Base-by-base conservation (phyloP, 257 asterid species). In the Salvia miltiorrhiza region DNA sequence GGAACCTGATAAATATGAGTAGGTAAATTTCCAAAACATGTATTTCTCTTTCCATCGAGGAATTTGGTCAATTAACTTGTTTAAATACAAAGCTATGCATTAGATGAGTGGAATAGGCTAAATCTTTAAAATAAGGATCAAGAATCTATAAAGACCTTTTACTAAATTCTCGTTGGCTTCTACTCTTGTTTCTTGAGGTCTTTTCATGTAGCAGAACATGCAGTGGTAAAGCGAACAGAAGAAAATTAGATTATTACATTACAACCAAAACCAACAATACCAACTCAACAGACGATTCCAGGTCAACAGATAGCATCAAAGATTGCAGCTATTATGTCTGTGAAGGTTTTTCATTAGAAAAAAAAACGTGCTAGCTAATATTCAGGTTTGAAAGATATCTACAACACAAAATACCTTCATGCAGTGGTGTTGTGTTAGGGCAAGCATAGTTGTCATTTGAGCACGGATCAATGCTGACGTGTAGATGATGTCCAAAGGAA, bases 361-460 rank as follows among this genome's bases (percentile, higher is more conserved):
- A 9, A n/a, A 50, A 50, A 50, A 14, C 57, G 4, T 53, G n/a
- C 35, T 12, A 11, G 19, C 21, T 67, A 74, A 33, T 7, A 24
- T 32, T 40, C 20, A 23, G 17, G 7, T 26, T 26, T 33, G 32
- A 0, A 17, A 9, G 44, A 26, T 26, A 59, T 58, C 19, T 13
- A 32, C 43, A 24, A 39, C 52, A 9, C 24, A 56, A 65, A 47
- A 58, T 75, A 92, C 98, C 94, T 87, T 87, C 92, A 81, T 80
- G 84, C 94, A 80, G 73, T 74, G 87, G 76, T 92, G 96, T 58
- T 92, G 84, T 21, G 95, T 92, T 26, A 92, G 89, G 67, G 96
- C 94, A 60, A 87, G 96, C 96, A 92, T 89, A 28, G 96, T 90
- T 1, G 98, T 92, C 98, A 92, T 92, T 80, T 92, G 96, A 64